A percentile compares a stretch with the other conserved stretches of the same genome.
Conservation (phyloP, 441 rosid species). For the Bocquillonia castaneifolia region DNA sequence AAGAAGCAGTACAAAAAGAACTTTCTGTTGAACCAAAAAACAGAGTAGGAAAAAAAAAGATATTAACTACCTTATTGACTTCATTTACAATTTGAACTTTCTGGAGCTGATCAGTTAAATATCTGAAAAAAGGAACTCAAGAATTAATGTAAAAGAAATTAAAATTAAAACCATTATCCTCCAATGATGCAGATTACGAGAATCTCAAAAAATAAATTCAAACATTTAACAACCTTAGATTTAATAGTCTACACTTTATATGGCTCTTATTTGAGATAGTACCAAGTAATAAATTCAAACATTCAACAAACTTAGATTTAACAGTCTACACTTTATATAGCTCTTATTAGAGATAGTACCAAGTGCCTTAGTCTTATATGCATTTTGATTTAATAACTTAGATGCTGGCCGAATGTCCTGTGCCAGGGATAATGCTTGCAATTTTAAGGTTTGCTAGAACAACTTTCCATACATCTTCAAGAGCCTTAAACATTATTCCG, state of each 20-base stretch:
- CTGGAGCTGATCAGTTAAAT: constrained; percentile 78
- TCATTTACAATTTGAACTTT: constrained; percentile 75
- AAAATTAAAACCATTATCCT: not conserved
- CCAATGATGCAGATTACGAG: not conserved
- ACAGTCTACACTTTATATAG: not conserved
- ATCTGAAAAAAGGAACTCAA: constrained; percentile 40
- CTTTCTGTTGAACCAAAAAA: no score
- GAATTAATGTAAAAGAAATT: not conserved
- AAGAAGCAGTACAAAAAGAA: no score
- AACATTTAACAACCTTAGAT: not conserved
- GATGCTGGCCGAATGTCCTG: not conserved
- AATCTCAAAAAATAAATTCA: not conserved
- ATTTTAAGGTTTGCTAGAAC: not conserved
- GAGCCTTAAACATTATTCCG: not conserved
- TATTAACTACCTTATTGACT: constrained; percentile 60
- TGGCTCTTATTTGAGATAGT: not conserved
- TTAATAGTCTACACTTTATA: not conserved
- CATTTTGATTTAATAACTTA: not conserved
- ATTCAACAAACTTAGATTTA: not conserved
- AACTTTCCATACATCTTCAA: not conserved
- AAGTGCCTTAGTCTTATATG: not conserved
- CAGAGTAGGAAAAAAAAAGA: not conserved
- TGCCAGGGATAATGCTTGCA: not conserved
- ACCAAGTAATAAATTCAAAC: not conserved
- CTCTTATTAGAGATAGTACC: not conserved